phyloP scores from a whole-genome alignment of 2,329 filamentous ascomycete genomes.

The Neonectria ditissima region DNA sequence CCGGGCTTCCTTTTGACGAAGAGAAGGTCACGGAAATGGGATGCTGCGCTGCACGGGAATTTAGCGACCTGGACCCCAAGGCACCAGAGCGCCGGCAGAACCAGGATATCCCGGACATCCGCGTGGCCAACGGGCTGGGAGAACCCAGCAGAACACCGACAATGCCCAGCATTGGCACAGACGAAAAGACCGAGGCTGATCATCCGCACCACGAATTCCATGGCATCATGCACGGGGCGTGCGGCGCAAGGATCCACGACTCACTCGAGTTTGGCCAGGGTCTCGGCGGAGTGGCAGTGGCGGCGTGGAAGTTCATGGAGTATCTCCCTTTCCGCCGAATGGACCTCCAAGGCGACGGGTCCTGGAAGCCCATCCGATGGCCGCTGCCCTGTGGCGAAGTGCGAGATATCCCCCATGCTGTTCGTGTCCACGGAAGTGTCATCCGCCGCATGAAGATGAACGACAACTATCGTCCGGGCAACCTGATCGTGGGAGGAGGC shows the following conservation, averaged over 20 bases:
- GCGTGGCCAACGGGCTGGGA: conserved; percentile 40
- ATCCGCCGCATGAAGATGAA: conserved; percentile 77
- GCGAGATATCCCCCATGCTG: conserved; percentile 78
- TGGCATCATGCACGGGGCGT: conserved; percentile 68
- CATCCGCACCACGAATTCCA: conserved; percentile 59
- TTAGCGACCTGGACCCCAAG: conserved; percentile 6
- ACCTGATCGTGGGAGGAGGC: conserved; percentile 83
- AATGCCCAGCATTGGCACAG: conserved; percentile 38
- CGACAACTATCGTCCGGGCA: conserved; percentile 77
- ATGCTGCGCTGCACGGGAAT: conserved; percentile 54
- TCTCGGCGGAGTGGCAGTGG: conserved; percentile 64
- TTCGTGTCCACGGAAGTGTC: conserved; percentile 79
- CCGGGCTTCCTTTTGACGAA: conserved; percentile 77
- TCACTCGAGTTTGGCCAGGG: conserved; percentile 75
- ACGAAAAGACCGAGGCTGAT: conserved; percentile 38
- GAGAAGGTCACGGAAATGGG: conserved; percentile 75
- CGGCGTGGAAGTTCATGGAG: conserved; percentile 83
- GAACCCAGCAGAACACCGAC: conserved; percentile 34
- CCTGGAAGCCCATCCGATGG: conserved; percentile 85
- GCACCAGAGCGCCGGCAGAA: conserved; percentile 21
- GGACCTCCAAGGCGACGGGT: conserved; percentile 78
- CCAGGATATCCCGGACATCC: conserved; percentile 48
- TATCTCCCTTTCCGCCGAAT: conserved; percentile 84
- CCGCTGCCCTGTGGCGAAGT: conserved; percentile 82
- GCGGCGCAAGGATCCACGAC: conserved; percentile 73